Base-by-base conservation (phyloP, 2,329 filamentous ascomycete genomes). In the Graphiopsis chlorocephala region DNA sequence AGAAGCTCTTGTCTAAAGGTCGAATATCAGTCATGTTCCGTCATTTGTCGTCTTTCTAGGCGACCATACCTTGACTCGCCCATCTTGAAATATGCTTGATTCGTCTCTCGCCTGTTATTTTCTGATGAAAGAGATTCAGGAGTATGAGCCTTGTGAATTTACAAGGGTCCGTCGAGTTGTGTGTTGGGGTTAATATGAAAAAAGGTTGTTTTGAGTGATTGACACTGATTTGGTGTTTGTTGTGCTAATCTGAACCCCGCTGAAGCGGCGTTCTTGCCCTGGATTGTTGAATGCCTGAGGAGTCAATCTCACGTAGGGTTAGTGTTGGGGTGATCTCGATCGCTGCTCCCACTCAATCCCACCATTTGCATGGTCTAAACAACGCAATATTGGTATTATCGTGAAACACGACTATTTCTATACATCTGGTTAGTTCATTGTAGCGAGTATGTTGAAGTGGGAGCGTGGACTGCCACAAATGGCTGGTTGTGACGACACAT, bases 1-100 rank as follows among this genome's bases (percentile, higher is more conserved):
- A 99, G 85, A 73, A 99, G 88, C 83, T 99, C 95, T 82, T 99
- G 95, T 84, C 95, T 98, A 28, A 26, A 60, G 15, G 53, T 59
- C n/a, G 29, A 61, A 0, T 42, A 61, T 66, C 56, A 71, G 60
- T 59, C 48, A 29, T 52, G 17, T n/a, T 47, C 47, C 29, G 28
- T 63, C 23, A 31, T n/a, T 28, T 47, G 14, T 45, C n/a, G n/a
- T 25, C 23, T 26, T 48, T 35, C 38, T 23, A 53, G 23, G 33
- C 47, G 33, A 56, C 17, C 58, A 11, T 66, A 71, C 69, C 69
- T 67, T 62, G 69, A 71, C 58, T 71, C 71, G 47, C 69, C 70
- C 71, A 73, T 73, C 52, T 50, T 69, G 59, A 52, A 58, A 58
- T 64, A 50, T 64, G 61, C 29, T 31, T 11, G 31, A 12, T 58